Base-by-base conservation (phyloP, 495 filamentous ascomycete species). In the Achaetomiella virescens region DNA sequence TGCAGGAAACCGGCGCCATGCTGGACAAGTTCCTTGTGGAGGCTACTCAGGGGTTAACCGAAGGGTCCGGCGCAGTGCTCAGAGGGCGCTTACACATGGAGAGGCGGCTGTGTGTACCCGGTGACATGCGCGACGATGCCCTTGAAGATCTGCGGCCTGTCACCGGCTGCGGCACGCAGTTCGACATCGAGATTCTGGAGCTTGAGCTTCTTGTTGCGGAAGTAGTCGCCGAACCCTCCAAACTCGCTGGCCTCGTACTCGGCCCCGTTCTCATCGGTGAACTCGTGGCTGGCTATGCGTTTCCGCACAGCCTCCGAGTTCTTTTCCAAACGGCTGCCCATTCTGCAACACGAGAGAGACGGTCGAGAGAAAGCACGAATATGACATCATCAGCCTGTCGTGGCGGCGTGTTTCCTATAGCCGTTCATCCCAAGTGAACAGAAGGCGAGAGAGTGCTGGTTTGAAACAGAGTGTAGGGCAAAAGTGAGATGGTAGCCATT, bases 1-100 rank as follows among this genome's bases (percentile, higher is more conserved):
- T 97, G 92, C 50, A 95, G 81, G 64, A 96, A 97, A 1, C 86
- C 89, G 24, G 91, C 93, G 12, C 93, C 92, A 82, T 97, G 83
- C 59, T 81, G 84, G 35, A 97, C 91, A 38, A 97, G 85, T 21
- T 96, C 76, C 37, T 77, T 81, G 67, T 95, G 90, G 9, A 98
- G 78, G 59, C 64, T 69, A 44, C 12, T 18, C 31, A 33, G 20
- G 42, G 21, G 29, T 60, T 31, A 55, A 44, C 20, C 15, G 36
- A 42, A 27, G 41, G 5, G 9, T 6, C 17, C 6, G 0, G 41
- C 22, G 1, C 36, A 20, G 10, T 1, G 1, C 6, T 14, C 12
- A 14, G 20, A 2, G 2, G 20, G 10, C 8, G 58, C 67, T 61
- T 48, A 70, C 62, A 96, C 87, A 54, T 91, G 90, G 48, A 95